Evolutionary conservation across 345 rosid genomes (phyloP), one percentile per base, ranked within the genome.

Genomic region (Gossypium turneri): DNA sequence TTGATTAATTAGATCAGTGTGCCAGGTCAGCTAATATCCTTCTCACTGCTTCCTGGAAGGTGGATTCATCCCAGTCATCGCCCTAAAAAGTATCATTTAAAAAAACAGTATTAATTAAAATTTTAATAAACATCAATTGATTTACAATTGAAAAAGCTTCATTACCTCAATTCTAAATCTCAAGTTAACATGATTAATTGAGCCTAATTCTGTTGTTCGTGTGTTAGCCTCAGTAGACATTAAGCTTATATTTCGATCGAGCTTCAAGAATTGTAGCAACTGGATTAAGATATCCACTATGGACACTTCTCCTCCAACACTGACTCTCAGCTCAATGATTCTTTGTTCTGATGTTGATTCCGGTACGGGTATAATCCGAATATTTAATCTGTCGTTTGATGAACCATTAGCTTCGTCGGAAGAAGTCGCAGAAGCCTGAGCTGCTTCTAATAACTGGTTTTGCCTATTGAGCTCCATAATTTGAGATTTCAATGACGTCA

Each of bases 11-110:
- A 53, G 58, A 51, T 25, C 69, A 84, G n/a, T 73, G 89, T 79
- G 87, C 82, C 84, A 92, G 47, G 80, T 94, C 96, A 79, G 85
- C 86, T 75, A 89, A 82, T 10, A 89, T 83, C 71, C 97, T 87
- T 82, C 81, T 86, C 52, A 87, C 85, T 79, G 98, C 97, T 87
- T 94, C 96, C 85, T 70, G 85, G 91, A 92, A 92, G 84, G 82
- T 84, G 45, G 90, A 65, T 78, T 94, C 96, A 87, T 94, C 93
- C 92, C 96, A 92, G 65, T 88, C 97, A 43, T 70, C 69, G 13
- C 84, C 92, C 98, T 92, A 55, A 76, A 55, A 7, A 34, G 76
- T 56, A 1, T 67, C 73, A 34, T 52, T 27, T 24, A 56, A 10
- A 29, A 7, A 0, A 34, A 34, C 41, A 34, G 41, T 7, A 48